Conservation (phyloP, 768 basidiomycete species). For the Lanmaoa rubissima region DNA sequence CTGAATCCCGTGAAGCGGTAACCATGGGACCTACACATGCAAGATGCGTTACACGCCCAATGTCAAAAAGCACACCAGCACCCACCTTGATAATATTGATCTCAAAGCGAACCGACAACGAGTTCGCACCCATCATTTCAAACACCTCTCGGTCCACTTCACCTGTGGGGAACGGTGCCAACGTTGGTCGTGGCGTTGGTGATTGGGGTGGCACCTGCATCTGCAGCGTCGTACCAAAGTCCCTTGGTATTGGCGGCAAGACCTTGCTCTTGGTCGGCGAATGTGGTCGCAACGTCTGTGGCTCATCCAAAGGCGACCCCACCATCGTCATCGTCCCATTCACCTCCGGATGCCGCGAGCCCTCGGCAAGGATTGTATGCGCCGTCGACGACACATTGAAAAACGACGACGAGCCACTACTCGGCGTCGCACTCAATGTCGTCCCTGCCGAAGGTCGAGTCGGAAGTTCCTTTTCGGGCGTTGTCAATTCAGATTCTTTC, state of each 20-base stretch:
- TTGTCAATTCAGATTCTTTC: slow-evolving; percentile 39
- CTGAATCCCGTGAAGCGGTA: slow-evolving; percentile 93
- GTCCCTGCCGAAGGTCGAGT: slow-evolving; percentile 44
- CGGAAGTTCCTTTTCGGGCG: slow-evolving; percentile 47
- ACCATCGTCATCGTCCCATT: slow-evolving; percentile 24
- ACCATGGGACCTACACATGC: slow-evolving; percentile 73
- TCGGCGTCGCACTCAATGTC: slow-evolving; percentile 61
- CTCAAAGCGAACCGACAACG: slow-evolving; percentile 90
- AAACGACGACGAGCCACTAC: slow-evolving; percentile 80
- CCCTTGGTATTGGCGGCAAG: slow-evolving; percentile 79
- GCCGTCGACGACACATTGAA: slow-evolving; percentile 73
- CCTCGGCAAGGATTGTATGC: slow-evolving; percentile 39
- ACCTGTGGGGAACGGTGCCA: slow-evolving; percentile 60
- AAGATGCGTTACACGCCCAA: background rate
- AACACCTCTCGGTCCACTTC: slow-evolving; percentile 67
- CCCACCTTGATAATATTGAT: slow-evolving; percentile 95
- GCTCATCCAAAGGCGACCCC: slow-evolving; percentile 27
- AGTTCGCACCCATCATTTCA: slow-evolving; percentile 71
- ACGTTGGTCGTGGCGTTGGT: slow-evolving; percentile 37
- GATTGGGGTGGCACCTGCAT: slow-evolving; percentile 9
- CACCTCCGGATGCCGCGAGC: slow-evolving; percentile 26
- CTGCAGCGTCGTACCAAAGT: slow-evolving; percentile 44
- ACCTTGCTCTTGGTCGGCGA: slow-evolving; percentile 59
- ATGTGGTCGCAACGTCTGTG: slow-evolving; percentile 39
- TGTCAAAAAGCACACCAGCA: slow-evolving; percentile 4